These are phyloP conservation scores for Fusarium nurragi DNA, from an alignment of 2,329 filamentous ascomycete genomes.

Conservation along the genomic window DNA sequence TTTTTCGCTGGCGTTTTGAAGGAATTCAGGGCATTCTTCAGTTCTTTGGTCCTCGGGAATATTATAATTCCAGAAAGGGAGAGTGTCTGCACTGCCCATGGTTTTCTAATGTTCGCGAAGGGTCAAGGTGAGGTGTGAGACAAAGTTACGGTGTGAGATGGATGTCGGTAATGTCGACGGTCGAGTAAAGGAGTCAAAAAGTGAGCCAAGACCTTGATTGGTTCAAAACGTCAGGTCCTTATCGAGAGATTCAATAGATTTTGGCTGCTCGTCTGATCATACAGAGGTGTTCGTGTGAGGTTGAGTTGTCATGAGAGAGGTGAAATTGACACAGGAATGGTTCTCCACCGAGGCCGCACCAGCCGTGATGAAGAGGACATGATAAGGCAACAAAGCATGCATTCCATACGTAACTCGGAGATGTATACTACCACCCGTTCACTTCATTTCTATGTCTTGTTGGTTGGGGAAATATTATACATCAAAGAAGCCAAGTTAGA, in stretches of 20 bases:
- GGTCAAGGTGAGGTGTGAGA: neutral
- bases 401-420: neutral
- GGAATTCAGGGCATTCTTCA: constrained; percentile 74
- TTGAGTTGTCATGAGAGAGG: neutral
- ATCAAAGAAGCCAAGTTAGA: neutral
- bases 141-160: constrained; percentile 29
- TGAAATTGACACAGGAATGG: neutral
- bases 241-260: neutral
- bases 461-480: neutral
- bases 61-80: constrained; percentile 86
- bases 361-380: neutral
- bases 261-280: neutral
- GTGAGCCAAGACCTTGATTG: neutral
- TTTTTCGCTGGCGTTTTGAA: constrained; percentile 71
- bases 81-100: constrained; percentile 51
- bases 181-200: neutral
- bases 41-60: constrained; percentile 70
- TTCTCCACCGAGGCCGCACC: constrained; percentile 19
- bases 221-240: neutral
- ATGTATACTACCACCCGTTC: neutral
- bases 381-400: neutral
- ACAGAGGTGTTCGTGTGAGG: neutral
- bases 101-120: neutral
- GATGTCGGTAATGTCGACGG: neutral
- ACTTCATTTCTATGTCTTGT: neutral